Evolutionary conservation across 441 rosid species (phyloP).

Genomic region (Aleurites moluccanus): DNA sequence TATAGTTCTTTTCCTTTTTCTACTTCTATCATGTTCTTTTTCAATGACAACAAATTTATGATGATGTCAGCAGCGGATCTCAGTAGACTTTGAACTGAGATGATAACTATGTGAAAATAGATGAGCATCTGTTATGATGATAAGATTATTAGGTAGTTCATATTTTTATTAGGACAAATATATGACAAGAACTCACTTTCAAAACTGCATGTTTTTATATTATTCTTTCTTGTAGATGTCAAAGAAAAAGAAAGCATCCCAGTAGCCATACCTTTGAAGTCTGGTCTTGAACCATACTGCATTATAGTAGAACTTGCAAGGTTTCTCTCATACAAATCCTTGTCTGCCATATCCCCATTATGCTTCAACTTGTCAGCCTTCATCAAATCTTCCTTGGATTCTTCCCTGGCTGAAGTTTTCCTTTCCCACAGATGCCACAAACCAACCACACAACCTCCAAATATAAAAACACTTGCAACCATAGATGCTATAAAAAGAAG

Average conservation of each 20-base stretch:
- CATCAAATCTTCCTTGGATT: slow-evolving; percentile 19
- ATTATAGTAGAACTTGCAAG: slow-evolving; percentile 33
- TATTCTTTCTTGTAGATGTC: background rate
- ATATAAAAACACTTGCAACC: slow-evolving; percentile 60
- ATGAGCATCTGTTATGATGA: background rate
- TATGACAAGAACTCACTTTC: background rate
- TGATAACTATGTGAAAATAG: background rate
- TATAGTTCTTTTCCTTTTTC: background rate
- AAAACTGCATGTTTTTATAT: background rate
- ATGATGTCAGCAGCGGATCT: background rate
- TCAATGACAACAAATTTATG: background rate
- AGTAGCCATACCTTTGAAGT: slow-evolving; percentile 58
- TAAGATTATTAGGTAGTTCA: background rate
- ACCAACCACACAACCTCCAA: slow-evolving; percentile 64
- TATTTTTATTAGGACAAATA: background rate
- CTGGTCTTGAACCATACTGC: slow-evolving; percentile 73
- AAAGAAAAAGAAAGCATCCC: background rate
- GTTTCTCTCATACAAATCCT: slow-evolving; percentile 23
- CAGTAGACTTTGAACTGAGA: background rate
- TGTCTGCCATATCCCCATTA: slow-evolving; percentile 16
- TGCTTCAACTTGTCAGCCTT: slow-evolving; percentile 14
- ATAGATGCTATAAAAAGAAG: slow-evolving; percentile 59
- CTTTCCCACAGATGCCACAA: slow-evolving; percentile 74
- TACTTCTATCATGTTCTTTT: background rate
- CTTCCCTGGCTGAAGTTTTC: slow-evolving; percentile 28